Base-by-base conservation (phyloP, 495 filamentous ascomycete species). In the Trichoderma reesei region DNA sequence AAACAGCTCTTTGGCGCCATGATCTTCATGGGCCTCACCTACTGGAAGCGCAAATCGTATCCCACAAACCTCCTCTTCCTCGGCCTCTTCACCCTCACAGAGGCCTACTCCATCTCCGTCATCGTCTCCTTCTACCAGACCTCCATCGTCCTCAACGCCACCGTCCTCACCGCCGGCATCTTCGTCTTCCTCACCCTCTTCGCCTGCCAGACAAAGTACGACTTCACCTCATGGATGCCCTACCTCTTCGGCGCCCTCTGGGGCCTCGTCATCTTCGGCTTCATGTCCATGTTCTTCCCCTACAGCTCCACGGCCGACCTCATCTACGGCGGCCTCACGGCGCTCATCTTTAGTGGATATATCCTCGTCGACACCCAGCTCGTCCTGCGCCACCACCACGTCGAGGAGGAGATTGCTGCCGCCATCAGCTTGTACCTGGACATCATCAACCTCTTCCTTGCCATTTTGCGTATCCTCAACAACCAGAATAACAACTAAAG, bases 371-470 rank as follows among this genome's bases (percentile, higher is more conserved):
- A 98, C 73, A 98, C 94, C 2, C 93, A 98, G 82, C 77, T 98
- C 60, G 85, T 98, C 37, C 87, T 98, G 84, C 85, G 91, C 66
- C 90, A 94, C 73, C 92, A 96, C 70, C 95, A 98, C 71, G 91
- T 96, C 62, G 94, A 99, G 77, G 94, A 99, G 83, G 94, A 99
- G 82, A 97, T 99, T 72, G 92, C 92, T 0, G 94, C 94, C 60
- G 88, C 92, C 1, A 96, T 99, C 72, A 90, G 89, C 71, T 82
- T 99, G 59, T 99, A 99, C 73, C 79, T 99, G 46, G 94, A 98
- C 74, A 86, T 98, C 68, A 88, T 98, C 78, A 98, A 98, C 79
- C 76, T 98, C 68, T 98, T 98, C 84, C 77, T 98, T 67, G 88
- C 88, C 41, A 96, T 96, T 72, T 81, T 96, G 67, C 80, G 92